Evolutionary conservation across 2,329 filamentous ascomycete species (phyloP).

Genomic region (Fusarium paranaense): DNA sequence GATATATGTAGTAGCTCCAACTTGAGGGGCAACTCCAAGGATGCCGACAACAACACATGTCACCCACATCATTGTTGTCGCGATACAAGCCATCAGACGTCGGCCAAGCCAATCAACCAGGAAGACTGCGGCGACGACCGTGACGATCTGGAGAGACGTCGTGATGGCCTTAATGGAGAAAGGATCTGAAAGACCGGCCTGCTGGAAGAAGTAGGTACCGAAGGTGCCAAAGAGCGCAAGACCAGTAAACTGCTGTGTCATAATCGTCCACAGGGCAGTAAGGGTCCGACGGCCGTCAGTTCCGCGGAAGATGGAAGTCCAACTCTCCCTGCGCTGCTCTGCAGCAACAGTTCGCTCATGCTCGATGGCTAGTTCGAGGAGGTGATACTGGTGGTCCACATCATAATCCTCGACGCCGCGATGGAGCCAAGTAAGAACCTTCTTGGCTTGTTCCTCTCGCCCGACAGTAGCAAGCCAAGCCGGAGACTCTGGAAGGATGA

Average conservation of each 20-base stretch:
- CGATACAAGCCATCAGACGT: not conserved
- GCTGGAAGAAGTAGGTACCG: slow-evolving; percentile 54
- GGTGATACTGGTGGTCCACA: not conserved
- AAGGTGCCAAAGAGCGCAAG: slow-evolving; percentile 54
- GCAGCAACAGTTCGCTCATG: slow-evolving; percentile 26
- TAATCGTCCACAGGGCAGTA: slow-evolving; percentile 44
- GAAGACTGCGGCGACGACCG: not conserved
- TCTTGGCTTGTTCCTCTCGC: not conserved
- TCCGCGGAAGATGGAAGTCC: slow-evolving; percentile 46
- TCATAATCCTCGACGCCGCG: not conserved
- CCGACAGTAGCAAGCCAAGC: not conserved
- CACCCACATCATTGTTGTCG: not conserved
- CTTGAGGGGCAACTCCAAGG: not conserved
- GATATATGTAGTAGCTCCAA: not conserved
- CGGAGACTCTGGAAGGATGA: not conserved
- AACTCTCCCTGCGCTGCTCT: slow-evolving; percentile 36
- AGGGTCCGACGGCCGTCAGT: slow-evolving; percentile 45
- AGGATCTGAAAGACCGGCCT: not conserved
- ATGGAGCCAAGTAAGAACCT: not conserved
- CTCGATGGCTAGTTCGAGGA: not conserved
- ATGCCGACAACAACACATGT: not conserved
- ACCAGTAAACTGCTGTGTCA: slow-evolving; percentile 29
- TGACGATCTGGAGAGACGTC: not conserved
- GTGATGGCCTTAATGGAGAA: not conserved
- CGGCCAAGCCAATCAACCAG: not conserved